Base-by-base conservation (phyloP, 2,329 filamentous ascomycete species). In the Arthrobotrys conoides region DNA sequence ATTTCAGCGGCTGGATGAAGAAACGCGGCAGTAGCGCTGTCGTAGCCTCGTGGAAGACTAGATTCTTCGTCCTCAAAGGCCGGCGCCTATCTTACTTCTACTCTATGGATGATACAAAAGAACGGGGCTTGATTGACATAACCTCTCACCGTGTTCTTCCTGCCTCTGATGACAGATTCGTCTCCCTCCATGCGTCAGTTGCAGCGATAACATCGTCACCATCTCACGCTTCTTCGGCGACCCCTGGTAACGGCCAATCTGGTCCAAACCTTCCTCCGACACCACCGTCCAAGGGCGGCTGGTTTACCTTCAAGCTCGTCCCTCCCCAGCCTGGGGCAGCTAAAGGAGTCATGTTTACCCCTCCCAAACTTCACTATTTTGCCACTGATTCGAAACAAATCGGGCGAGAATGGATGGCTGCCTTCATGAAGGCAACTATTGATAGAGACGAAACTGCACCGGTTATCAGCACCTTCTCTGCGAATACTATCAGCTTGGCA, bases 1-100 rank as follows among this genome's bases (percentile, higher is more conserved):
- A 99, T 83, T 98, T 97, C 84, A 95, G 91, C 82, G 96, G 96
- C 0, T 99, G 96, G 96, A 99, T 99, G 96, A 98, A 96, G 87
- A 99, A 99, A 88, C 94, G 96, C 85, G 97, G 93, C 76, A 95
- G 93, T 0, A 76, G 79, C 59, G 96, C 95, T 82, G 87, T 98
- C 38, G 97, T 99, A 91, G 94, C 94, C 1, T 97, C 94, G 0
- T 99, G 96, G 96, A 99, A 98, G 83, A 92, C 94, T 12, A 91
- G 96, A 12, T 88, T 98, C n/a, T 99, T 99, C 83, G 91, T 99
- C 6, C 89, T 99, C 73, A 94, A 94, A 83, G 96, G 96, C 33
- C 91, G 95, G 66, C 91, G 96, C 3, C 87, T 99, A 33, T 94
- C 94, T 0, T 99, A 99, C 86, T 99, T 97, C 85, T 99, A 99